These are phyloP conservation scores for Piromyces sp. DNA, from an alignment of 192 early-diverging fungal genomes.

Conservation along the genomic window DNA sequence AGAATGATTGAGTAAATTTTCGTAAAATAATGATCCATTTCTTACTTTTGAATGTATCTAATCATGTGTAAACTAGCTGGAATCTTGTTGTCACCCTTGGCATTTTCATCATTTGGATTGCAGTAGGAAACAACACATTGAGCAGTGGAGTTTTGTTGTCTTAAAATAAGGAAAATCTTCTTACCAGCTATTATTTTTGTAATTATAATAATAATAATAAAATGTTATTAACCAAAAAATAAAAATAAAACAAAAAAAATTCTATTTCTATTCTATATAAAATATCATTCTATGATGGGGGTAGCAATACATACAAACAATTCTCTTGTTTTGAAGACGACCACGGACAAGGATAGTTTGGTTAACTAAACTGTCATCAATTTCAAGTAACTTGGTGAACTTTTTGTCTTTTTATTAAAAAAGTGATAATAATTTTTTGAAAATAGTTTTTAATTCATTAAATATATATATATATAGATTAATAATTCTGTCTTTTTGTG, in stretches of 20 bases:
- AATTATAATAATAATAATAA: background rate
- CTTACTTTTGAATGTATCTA: background rate
- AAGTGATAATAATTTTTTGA: no score
- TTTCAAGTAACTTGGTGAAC: conserved; percentile 45
- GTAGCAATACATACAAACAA: conserved; percentile 35
- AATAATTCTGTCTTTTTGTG: no score
- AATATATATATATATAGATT: background rate
- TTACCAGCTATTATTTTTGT: conserved; percentile 31
- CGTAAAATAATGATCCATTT: no score
- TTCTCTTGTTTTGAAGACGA: conserved; percentile 74
- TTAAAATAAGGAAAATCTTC: conserved; percentile 79
- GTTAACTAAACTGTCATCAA: conserved; percentile 42
- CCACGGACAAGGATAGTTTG: conserved; percentile 70
- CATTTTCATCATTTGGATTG: conserved; percentile 22
- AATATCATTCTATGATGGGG: no score
- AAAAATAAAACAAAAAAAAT: no score
- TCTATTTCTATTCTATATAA: no score
- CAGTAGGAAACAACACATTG: conserved; percentile 60
- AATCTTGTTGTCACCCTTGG: conserved; percentile 61
- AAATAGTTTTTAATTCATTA: no score
- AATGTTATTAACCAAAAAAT: background rate
- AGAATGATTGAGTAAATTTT: no score
- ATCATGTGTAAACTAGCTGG: conserved; percentile 1
- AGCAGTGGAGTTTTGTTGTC: conserved; percentile 72
- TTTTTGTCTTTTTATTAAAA: conserved; percentile 19